Conservation (phyloP, 148 eudicot species). For the Chenopodium quinoa region DNA sequence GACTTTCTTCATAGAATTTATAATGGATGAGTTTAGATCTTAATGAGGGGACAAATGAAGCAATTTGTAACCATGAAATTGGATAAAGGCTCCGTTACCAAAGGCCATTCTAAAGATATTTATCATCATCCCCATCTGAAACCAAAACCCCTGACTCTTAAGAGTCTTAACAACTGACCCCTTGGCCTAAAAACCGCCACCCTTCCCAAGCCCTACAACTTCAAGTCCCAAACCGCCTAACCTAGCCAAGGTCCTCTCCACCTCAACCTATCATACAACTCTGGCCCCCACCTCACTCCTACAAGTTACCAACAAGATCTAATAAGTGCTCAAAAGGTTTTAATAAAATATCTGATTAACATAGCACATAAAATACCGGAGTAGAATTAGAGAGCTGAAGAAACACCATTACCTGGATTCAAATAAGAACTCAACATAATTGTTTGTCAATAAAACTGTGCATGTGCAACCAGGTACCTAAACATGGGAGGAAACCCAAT, state of each 20-base stretch:
- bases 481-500: conserved; percentile 10
- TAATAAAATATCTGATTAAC: not conserved
- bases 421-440: conserved; percentile 69
- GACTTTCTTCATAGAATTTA: not conserved
- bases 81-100: not conserved
- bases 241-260: too few relatives aligned
- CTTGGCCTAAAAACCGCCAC: too few relatives aligned
- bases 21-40: not conserved
- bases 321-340: not conserved
- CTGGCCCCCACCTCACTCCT: too few relatives aligned
- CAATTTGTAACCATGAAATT: not conserved
- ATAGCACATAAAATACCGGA: not conserved
- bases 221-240: too few relatives aligned
- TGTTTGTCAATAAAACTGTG: conserved; percentile 85
- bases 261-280: too few relatives aligned
- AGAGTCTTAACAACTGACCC: too few relatives aligned
- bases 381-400: not conserved
- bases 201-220: too few relatives aligned
- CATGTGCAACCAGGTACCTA: conserved; percentile 84
- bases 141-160: too few relatives aligned
- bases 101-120: not conserved
- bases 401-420: conserved; percentile 64
- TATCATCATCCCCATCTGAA: too few relatives aligned
- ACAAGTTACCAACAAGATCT: not conserved
- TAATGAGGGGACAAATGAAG: not conserved